Conservation (phyloP, 176 grass and related monocot species). For the Carex kokanica region DNA sequence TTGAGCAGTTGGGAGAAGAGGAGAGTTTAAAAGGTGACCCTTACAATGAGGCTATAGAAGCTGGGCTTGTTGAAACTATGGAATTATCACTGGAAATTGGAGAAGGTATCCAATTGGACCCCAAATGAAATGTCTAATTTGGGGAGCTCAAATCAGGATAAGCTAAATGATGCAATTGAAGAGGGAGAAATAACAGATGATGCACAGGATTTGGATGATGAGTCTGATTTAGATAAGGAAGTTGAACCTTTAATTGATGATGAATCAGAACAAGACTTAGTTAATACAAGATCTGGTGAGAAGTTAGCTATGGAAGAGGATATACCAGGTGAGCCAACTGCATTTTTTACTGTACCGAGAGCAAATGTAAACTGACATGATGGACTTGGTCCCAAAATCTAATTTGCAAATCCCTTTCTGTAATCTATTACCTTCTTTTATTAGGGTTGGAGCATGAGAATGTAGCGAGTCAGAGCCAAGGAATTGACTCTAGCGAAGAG, state of each 20-base stretch:
- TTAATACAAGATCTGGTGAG: constrained; percentile 15
- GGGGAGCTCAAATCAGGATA: constrained; percentile 5
- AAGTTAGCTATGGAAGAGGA: constrained; percentile 20
- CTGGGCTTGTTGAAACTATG: background rate
- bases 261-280: constrained; percentile 29
- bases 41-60: background rate
- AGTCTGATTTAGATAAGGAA: constrained; percentile 22
- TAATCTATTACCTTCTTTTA: background rate
- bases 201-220: constrained; percentile 38
- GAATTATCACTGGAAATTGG: background rate
- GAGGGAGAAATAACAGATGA: constrained; percentile 91
- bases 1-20: background rate
- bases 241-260: constrained; percentile 37
- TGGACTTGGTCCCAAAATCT: background rate
- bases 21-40: background rate
- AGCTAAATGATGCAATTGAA: constrained; percentile 33
- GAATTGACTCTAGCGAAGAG: background rate
- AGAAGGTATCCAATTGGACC: background rate
- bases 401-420: background rate
- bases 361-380: background rate
- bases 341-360: constrained; percentile 8
- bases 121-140: constrained; percentile 7
- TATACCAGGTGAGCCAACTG: background rate
- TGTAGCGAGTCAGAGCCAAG: background rate
- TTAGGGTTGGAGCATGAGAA: background rate